Percentiles rank a stretch among this genome's conserved stretches.
phyloP scores from a whole-genome alignment of 129 eudicot species.

The Flaveria linearis region DNA sequence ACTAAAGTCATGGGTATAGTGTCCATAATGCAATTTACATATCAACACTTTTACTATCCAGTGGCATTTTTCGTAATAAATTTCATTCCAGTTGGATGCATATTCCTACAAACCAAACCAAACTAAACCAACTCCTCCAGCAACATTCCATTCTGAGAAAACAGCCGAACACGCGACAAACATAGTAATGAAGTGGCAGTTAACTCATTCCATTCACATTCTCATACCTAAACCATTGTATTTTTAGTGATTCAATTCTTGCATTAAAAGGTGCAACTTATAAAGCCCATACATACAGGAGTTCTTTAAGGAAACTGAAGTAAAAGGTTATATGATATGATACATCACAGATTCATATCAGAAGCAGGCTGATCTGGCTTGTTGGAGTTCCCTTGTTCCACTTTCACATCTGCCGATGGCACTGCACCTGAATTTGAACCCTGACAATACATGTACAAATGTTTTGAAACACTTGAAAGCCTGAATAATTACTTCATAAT shows the following conservation, averaged over 20 bases:
- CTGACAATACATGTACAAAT: constrained; percentile 34
- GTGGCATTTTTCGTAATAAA: no score
- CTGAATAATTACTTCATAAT: background rate
- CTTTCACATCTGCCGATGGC: constrained; percentile 40
- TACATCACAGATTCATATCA: constrained; percentile 40
- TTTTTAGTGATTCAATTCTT: constrained; percentile 1
- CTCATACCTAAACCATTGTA: background rate
- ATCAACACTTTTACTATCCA: no score
- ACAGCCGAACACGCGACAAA: background rate
- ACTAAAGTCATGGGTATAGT: no score
- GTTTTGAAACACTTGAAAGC: background rate
- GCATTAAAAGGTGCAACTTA: constrained; percentile 11
- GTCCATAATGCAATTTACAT: no score
- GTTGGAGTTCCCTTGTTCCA: constrained; percentile 57
- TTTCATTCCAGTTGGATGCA: no score
- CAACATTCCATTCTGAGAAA: background rate
- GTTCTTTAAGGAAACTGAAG: constrained; percentile 1
- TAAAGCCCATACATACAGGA: constrained; percentile 2
- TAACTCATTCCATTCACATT: background rate
- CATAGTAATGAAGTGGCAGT: background rate
- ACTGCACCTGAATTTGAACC: constrained; percentile 43
- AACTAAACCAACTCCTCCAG: no score
- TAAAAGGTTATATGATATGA: constrained; percentile 12
- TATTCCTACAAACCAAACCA: no score
- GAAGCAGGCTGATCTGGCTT: constrained; percentile 44